Evolutionary conservation across 805 yeast species (phyloP).

Genomic region (Saturnispora quitensis): DNA sequence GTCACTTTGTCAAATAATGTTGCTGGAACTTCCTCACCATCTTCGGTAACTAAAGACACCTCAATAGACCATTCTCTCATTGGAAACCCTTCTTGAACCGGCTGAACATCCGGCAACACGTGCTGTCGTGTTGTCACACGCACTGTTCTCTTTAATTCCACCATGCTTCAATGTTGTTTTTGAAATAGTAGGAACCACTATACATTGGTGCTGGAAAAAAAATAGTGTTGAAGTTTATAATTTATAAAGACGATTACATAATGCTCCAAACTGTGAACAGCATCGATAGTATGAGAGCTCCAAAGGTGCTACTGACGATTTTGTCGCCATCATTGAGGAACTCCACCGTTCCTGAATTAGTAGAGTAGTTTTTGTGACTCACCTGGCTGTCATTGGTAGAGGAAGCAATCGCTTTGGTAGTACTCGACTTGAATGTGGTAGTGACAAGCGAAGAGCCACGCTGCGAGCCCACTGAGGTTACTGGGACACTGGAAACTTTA

Average conservation of each 20-base stretch:
- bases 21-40: constrained; percentile 81
- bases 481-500: background rate
- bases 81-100: constrained; percentile 85
- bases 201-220: background rate
- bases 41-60: constrained; percentile 63
- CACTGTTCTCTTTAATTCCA: constrained; percentile 71
- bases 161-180: constrained; percentile 17
- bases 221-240: background rate
- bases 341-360: background rate
- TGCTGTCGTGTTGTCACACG: constrained; percentile 83
- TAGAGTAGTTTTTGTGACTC: background rate
- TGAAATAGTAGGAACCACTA: background rate
- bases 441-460: background rate
- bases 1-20: constrained; percentile 85
- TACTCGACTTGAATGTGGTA: background rate
- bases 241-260: background rate
- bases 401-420: background rate
- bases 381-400: background rate
- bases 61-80: constrained; percentile 90
- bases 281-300: background rate
- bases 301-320: background rate
- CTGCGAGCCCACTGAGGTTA: background rate
- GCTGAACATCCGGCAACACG: constrained; percentile 68
- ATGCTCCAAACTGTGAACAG: background rate
- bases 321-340: background rate